Percentiles rank a stretch among this genome's conserved stretches.
Conservation (phyloP, 768 basidiomycete genomes). For the Amanita molliuscula region DNA sequence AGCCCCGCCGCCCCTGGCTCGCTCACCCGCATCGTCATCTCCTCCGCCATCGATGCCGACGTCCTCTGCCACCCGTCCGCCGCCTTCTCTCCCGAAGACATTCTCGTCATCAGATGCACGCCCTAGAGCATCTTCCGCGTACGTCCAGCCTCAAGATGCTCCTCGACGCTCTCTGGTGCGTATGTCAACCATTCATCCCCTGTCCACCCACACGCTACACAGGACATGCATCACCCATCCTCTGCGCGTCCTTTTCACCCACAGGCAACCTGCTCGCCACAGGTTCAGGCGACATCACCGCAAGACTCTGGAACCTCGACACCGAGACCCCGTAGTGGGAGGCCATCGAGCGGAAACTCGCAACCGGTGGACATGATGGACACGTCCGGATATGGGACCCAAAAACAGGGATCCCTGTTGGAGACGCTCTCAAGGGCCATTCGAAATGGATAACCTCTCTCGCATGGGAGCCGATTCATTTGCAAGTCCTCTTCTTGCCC, state of each 20-base stretch:
- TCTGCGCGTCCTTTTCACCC: slow-evolving; percentile 93
- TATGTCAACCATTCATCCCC: too few relatives aligned
- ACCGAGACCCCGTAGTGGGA: slow-evolving; percentile 98
- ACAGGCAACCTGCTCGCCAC: slow-evolving; percentile 88
- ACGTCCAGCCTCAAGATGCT: slow-evolving; percentile 88
- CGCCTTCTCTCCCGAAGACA: slow-evolving; percentile 75
- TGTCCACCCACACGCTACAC: slow-evolving; percentile 6
- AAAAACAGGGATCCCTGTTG: slow-evolving; percentile 78
- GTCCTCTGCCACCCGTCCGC: slow-evolving; percentile 65
- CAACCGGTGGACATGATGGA: slow-evolving; percentile 91
- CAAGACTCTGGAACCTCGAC: slow-evolving; percentile 87
- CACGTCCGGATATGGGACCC: slow-evolving; percentile 93
- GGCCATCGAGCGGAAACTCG: slow-evolving; percentile 79
- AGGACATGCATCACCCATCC: slow-evolving; percentile 90
- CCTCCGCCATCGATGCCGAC: slow-evolving; percentile 77
- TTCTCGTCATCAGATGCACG: slow-evolving; percentile 81
- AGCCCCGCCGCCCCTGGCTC: slow-evolving; percentile 32
- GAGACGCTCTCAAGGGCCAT: slow-evolving; percentile 87
- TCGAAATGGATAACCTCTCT: slow-evolving; percentile 94
- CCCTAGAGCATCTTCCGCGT: slow-evolving; percentile 96
- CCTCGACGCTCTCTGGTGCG: slow-evolving; percentile 79
- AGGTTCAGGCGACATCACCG: slow-evolving; percentile 90
- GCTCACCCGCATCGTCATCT: slow-evolving; percentile 73
- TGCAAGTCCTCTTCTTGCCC: slow-evolving; percentile 36
- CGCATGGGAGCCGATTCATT: slow-evolving; percentile 92